Percentiles rank a stretch among this genome's conserved stretches.
Evolutionary conservation across 805 yeast genomes (phyloP).

Genomic region (Wickerhamomyces chambardii): DNA sequence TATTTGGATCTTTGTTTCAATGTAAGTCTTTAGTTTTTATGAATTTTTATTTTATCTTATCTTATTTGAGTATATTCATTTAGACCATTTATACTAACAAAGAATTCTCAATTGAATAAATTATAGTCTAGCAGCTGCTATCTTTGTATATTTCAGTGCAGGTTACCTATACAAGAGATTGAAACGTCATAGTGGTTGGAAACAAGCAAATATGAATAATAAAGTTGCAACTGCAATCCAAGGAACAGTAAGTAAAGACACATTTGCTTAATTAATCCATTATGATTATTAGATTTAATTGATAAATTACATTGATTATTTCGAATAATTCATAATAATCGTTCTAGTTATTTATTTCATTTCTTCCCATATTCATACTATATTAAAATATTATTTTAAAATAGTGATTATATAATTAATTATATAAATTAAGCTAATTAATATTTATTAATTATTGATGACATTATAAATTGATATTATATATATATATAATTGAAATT

Average conservation of each 20-base stretch:
- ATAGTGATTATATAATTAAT: no score
- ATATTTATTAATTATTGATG: no score
- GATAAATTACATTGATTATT: no score
- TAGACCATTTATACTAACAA: slow-evolving; percentile 5
- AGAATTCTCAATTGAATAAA: no score
- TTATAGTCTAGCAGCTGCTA: slow-evolving; percentile 26
- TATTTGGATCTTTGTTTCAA: slow-evolving; percentile 54
- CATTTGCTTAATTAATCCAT: background rate
- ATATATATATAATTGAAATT: no score
- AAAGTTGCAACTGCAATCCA: slow-evolving; percentile 16
- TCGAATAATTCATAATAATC: no score
- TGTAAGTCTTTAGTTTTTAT: no score
- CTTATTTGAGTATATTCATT: slow-evolving; percentile 25
- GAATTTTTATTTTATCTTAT: slow-evolving; percentile 28
- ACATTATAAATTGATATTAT: no score
- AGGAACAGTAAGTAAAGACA: slow-evolving; percentile 15
- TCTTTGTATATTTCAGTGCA: slow-evolving; percentile 32
- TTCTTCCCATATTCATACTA: no score
- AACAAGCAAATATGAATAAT: slow-evolving; percentile 21
- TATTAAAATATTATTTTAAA: no score
- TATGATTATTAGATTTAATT: background rate
- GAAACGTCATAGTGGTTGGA: slow-evolving; percentile 26
- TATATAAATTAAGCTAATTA: no score
- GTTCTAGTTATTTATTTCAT: no score
- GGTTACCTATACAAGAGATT: slow-evolving; percentile 27